Conservation (phyloP, 352 stramenopile genomes). For the Paralagenidium karlingii region DNA sequence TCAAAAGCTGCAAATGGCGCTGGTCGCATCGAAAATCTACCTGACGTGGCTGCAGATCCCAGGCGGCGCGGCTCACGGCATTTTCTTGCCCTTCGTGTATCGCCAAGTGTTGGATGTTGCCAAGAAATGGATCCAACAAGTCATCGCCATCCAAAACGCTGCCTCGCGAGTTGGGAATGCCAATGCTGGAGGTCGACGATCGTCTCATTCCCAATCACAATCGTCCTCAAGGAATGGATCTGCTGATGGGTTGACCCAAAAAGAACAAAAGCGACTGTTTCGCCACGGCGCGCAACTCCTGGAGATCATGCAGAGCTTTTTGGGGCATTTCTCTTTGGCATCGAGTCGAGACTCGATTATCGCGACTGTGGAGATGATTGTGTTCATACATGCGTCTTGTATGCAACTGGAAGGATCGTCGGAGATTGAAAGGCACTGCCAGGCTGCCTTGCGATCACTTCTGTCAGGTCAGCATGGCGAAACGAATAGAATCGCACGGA, state of each 20-base stretch:
- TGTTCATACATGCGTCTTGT: conserved; percentile 40
- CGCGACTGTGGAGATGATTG: conserved; percentile 48
- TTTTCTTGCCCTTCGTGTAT: conserved; percentile 83
- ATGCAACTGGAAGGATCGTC: neutral
- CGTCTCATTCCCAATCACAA: neutral
- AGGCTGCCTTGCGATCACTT: conserved; percentile 8
- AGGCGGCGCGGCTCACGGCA: conserved; percentile 59
- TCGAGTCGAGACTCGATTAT: conserved; percentile 60
- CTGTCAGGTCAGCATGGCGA: conserved; percentile 42
- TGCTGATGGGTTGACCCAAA: conserved; percentile 6
- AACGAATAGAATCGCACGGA: conserved; percentile 27
- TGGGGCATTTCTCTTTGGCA: conserved; percentile 44
- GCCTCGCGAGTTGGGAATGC: conserved; percentile 1
- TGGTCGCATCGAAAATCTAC: conserved; percentile 66
- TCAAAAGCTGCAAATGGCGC: conserved; percentile 30
- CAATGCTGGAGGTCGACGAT: conserved; percentile 2
- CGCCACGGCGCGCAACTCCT: conserved; percentile 34
- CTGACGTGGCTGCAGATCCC: conserved; percentile 70
- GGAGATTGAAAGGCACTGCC: neutral
- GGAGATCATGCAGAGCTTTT: conserved; percentile 39
- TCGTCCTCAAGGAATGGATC: conserved; percentile 3
- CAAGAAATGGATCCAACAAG: conserved; percentile 48
- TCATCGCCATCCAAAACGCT: conserved; percentile 1
- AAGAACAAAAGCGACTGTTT: conserved; percentile 11
- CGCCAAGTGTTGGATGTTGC: conserved; percentile 63